Evolutionary conservation across 1,284 basidiomycete genomes (phyloP), one percentile per base, ranked within the genome.

Genomic region (Rhodotorula sp.): DNA sequence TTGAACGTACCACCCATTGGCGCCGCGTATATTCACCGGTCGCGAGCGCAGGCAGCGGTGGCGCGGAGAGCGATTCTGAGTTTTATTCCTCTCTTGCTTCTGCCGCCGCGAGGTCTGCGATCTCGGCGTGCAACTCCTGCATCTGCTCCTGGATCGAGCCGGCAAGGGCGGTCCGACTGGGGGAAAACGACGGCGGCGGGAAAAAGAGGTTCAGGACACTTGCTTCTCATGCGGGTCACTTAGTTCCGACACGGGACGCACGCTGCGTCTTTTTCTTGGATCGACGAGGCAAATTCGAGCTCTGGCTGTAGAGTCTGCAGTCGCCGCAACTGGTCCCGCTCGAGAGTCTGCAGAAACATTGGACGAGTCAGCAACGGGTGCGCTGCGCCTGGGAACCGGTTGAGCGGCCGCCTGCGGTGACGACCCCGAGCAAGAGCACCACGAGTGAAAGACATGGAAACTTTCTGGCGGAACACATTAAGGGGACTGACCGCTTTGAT

Each of bases 321-420:
- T 4, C 74, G 67, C 4, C 74, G 66, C 46, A 73, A 42, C 44
- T 75, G 74, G 57, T 75, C 69, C 20, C 64, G 53, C 46, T 71
- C 71, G 45, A 75, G 64, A 8, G 69, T 75, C 74, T 75, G 60
- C 15, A 14, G 10, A 8, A 8, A 10, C 4, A 48, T 15, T 14
- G 15, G n/a, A 8, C 8, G 6, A 12, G n/a, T 26, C 44, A 33
- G 33, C 8, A 33, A 33, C 33, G 33, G 33, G n/a, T n/a, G n/a
- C n/a, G n/a, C n/a, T n/a, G n/a, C n/a, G n/a, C n/a, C n/a, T n/a
- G n/a, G n/a, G n/a, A n/a, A n/a, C n/a, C n/a, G 33, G 33, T 33
- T 33, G 33, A 33, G 33, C 33, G 33, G 33, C 33, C 33, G 33
- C 8, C 33, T 33, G 8, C 33, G 33, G 8, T 33, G 33, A n/a